Conservation (phyloP, 192 early-diverging fungal species). For the Dissophora globulifera region DNA sequence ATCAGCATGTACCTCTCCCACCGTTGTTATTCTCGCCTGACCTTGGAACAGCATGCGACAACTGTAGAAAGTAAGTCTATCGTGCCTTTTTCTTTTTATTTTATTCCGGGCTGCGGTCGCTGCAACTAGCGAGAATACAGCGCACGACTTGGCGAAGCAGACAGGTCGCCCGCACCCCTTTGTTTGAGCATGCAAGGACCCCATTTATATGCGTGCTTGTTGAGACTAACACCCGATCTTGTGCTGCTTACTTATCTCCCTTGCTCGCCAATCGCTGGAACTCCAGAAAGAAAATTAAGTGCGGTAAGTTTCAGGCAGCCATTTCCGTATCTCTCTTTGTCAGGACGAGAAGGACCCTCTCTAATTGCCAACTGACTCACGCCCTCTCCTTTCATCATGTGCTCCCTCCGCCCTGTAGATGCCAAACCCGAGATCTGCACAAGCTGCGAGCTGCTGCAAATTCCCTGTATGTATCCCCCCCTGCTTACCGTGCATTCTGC, state of each 20-base stretch:
- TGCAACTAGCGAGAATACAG: too few relatives aligned
- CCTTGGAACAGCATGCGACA: constrained; percentile 37
- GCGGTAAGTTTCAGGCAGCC: constrained; percentile 13
- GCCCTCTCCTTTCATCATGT: too few relatives aligned
- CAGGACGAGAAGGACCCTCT: neutral
- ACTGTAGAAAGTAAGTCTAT: constrained; percentile 53
- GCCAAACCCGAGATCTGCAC: constrained; percentile 45
- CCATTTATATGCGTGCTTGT: too few relatives aligned
- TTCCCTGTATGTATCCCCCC: constrained; percentile 26
- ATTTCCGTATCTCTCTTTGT: neutral
- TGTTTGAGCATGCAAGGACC: too few relatives aligned
- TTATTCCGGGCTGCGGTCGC: too few relatives aligned
- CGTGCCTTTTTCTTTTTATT: too few relatives aligned
- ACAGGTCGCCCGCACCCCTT: too few relatives aligned
- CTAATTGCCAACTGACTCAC: too few relatives aligned
- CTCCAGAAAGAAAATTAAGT: constrained; percentile 35
- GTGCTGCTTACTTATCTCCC: neutral
- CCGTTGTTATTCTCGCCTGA: too few relatives aligned
- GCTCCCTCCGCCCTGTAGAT: constrained; percentile 9
- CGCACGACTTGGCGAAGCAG: too few relatives aligned
- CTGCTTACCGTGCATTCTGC: too few relatives aligned
- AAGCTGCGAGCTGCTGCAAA: constrained; percentile 43
- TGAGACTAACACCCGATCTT: neutral
- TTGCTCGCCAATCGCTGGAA: neutral
- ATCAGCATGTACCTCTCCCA: too few relatives aligned